phyloP scores from a whole-genome alignment of 148 eudicot genomes.

The Dianthus caryophyllus region DNA sequence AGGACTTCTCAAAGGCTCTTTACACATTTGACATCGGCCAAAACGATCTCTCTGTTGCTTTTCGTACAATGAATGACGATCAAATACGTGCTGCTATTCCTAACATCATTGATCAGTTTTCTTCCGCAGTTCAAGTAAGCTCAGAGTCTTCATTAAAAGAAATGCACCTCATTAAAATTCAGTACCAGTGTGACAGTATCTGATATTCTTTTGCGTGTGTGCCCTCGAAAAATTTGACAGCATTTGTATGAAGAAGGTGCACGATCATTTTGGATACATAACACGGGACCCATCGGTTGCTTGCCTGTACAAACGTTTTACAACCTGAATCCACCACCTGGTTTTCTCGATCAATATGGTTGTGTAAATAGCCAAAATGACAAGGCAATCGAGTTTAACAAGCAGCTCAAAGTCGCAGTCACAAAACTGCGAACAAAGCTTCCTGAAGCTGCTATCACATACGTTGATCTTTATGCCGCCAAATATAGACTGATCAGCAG shows the following conservation, averaged over 20 bases:
- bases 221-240: slow-evolving; percentile 27
- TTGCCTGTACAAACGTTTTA: slow-evolving; percentile 51
- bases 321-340: slow-evolving; percentile 38
- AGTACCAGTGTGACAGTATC: neutral
- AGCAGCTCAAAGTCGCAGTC: slow-evolving; percentile 57
- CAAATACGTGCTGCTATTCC: slow-evolving; percentile 40
- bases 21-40: slow-evolving; percentile 81
- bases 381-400: slow-evolving; percentile 67
- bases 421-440: slow-evolving; percentile 47
- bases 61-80: slow-evolving; percentile 39
- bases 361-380: slow-evolving; percentile 58
- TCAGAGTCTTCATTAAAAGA: neutral
- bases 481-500: slow-evolving; percentile 60
- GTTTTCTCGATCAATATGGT: slow-evolving; percentile 51
- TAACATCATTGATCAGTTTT: slow-evolving; percentile 39
- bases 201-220: slow-evolving; percentile 1
- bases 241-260: slow-evolving; percentile 56
- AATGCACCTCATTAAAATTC: neutral
- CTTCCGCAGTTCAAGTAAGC: slow-evolving; percentile 54
- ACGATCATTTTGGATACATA: slow-evolving; percentile 79
- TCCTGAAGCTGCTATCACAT: slow-evolving; percentile 56
- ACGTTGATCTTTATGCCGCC: slow-evolving; percentile 63
- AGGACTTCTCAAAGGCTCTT: slow-evolving; percentile 60
- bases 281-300: slow-evolving; percentile 85
- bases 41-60: slow-evolving; percentile 58